Base-by-base conservation (phyloP, 2,329 filamentous ascomycete species). In the Dactylellina haptotyla region DNA sequence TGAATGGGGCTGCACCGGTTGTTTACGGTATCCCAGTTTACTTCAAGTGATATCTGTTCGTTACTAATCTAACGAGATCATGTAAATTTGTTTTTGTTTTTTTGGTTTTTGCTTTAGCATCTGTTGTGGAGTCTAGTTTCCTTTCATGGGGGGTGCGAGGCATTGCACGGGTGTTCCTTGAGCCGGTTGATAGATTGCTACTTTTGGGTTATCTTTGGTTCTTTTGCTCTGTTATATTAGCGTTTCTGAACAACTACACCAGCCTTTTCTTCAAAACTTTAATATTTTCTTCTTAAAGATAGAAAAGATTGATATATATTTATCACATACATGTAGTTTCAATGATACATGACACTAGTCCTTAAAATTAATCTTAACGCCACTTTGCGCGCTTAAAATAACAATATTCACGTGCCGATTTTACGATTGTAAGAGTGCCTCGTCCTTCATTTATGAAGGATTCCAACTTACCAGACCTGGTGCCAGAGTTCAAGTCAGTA, bases 1-100 rank as follows among this genome's bases (percentile, higher is more conserved):
- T 99, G 77, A 99, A 97, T 78, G 95, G 93, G 0, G 95, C 94
- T 9, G 93, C 94, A 37, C 92, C 95, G 23, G 93, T 95, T 76
- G 89, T 98, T 59, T 99, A 98, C 83, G 95, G 95, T 14, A 90
- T 99, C 79, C 95, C 95, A 28, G 92, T 97, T 75, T 97, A 93
- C 82, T 84, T 97, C 76, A 82, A 81, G 34, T 62, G 20, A 70
- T 48, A 20, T 50, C 56, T 72, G 32, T 32, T 57, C 53, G 53
- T 43, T 12, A 20, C 25, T 18, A 5, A 39, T 53, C 14, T 30
- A 26, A 63, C 39, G 43, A 37, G 41, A 41, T 14, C 48, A 57
- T 57, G 26, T 46, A 53, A 54, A 12, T 41, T 18, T 32, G 37
- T n/a, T n/a, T n/a, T n/a, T n/a, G n/a, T n/a, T n/a, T n/a, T n/a